These are phyloP conservation scores for Fusarium azukiicola DNA, from an alignment of 2,329 filamentous ascomycete species.

Conservation along the genomic window DNA sequence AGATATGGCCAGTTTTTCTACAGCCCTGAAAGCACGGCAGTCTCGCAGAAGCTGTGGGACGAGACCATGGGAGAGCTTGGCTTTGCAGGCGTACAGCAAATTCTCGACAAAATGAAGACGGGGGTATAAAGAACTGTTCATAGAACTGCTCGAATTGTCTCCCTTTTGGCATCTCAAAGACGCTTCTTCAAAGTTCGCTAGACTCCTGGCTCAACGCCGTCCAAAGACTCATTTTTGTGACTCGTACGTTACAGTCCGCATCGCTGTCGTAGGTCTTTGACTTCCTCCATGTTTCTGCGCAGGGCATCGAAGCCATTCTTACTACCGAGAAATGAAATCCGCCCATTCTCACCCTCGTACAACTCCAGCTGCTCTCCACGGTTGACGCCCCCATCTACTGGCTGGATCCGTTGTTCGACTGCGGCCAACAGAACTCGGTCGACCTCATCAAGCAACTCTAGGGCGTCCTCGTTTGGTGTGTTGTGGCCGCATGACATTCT, in stretches of 20 bases:
- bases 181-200: neutral
- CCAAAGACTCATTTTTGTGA: neutral
- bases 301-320: neutral
- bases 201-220: neutral
- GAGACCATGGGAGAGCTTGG: conserved; percentile 7
- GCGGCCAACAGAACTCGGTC: neutral
- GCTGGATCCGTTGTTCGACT: neutral
- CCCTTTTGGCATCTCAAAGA: neutral
- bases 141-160: too few relatives aligned
- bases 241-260: neutral
- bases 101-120: conserved; percentile 8
- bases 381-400: neutral
- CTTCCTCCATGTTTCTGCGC: neutral
- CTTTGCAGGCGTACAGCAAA: conserved; percentile 6
- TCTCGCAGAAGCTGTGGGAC: conserved; percentile 18
- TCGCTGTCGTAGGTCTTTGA: neutral
- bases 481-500: conserved; percentile 32
- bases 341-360: neutral
- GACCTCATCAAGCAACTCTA: conserved; percentile 17
- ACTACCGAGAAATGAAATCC: conserved; percentile 20
- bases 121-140: neutral
- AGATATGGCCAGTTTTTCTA: conserved; percentile 19
- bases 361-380: neutral
- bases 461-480: conserved; percentile 21
- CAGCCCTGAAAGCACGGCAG: neutral